Evolutionary conservation across 257 asterid genomes (phyloP), one percentile per base, ranked within the genome.

Genomic region (Gynochthodes officinalis): DNA sequence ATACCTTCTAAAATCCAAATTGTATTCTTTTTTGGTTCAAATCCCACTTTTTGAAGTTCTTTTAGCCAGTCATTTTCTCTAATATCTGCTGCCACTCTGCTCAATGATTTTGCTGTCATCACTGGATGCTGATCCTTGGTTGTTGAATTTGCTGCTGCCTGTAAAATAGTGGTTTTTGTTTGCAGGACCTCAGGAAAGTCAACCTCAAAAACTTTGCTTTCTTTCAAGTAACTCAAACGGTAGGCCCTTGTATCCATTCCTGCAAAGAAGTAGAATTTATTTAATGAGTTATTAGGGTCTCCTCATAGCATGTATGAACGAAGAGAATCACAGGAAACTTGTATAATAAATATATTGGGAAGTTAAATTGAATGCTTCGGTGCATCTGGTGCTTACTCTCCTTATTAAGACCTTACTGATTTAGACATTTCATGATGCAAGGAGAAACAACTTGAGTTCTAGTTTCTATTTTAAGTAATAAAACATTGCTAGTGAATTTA

Each of bases 191-290:
- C 97, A 1, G 96, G 89, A 67, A 88, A 89, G 76, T 93, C 98
- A 44, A 93, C 91, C 86, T 93, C 98, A 73, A 88, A 93, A 60
- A 93, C 87, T 28, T 61, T 79, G 89, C 92, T 91, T 35, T 89
- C 93, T 63, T 84, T 89, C 79, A 93, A 81, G 92, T 96, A 91
- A 78, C 88, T 83, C 54, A 93, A 86, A 18, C 98, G 94, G 68
- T 88, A 90, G 19, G 96, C 90, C 79, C 98, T 86, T 72, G 96
- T 88, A 78, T 93, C 98, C 97, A 91, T 91, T 62, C 98, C 98
- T 91, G 94, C 89, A 79, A 78, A 82, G 71, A 77, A 43, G 73
- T 39, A 60, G 30, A 76, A 70, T 72, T 32, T 46, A 75, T 72
- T 52, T 50, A 65, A 61, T 73, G 28, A 48, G 55, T 52, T 64